These are phyloP conservation scores for Rhizopogon roseolus DNA, from an alignment of 768 basidiomycete genomes.

Conservation along the genomic window DNA sequence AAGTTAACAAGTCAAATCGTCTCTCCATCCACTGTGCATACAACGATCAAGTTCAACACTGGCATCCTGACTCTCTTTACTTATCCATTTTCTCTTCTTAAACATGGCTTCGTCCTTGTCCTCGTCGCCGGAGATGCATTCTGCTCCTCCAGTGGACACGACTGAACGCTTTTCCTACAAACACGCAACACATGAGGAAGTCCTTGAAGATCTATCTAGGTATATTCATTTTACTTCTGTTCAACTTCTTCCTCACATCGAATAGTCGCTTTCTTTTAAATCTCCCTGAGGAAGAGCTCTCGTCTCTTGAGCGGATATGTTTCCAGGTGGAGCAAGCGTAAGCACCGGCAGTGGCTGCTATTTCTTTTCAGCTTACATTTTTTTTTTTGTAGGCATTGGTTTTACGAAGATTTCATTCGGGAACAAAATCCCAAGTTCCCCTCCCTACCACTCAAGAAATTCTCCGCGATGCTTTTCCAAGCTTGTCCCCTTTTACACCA, in stretches of 20 bases:
- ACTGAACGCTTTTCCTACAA: slow-evolving; percentile 52
- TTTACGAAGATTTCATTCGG: slow-evolving; percentile 97
- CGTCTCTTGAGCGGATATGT: slow-evolving; percentile 88
- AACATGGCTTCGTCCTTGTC: slow-evolving; percentile 74
- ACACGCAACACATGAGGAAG: slow-evolving; percentile 75
- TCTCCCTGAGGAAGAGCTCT: slow-evolving; percentile 89
- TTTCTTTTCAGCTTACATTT: slow-evolving; percentile 10
- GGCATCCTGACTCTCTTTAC: slow-evolving; percentile 25
- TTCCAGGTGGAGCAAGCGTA: slow-evolving; percentile 99
- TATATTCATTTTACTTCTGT: slow-evolving; percentile 24
- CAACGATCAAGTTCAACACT: slow-evolving; percentile 26
- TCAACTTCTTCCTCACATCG: slow-evolving; percentile 8
- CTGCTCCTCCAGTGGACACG: slow-evolving; percentile 36
- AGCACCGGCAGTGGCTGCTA: slow-evolving; percentile 27
- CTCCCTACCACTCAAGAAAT: slow-evolving; percentile 84
- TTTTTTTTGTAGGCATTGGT: slow-evolving; percentile 79
- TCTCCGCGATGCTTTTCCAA: slow-evolving; percentile 87
- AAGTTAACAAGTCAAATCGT: slow-evolving; percentile 21
- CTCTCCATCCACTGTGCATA: slow-evolving; percentile 23
- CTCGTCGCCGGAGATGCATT: slow-evolving; percentile 69
- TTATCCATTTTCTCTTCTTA: slow-evolving; percentile 25
- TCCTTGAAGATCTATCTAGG: slow-evolving; percentile 90
- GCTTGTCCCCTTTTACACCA: slow-evolving; percentile 79
- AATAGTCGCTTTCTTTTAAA: slow-evolving; percentile 92
- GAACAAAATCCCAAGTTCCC: slow-evolving; percentile 87